phyloP scores from a whole-genome alignment of 345 rosid genomes.

The Hibiscus syriacus region DNA sequence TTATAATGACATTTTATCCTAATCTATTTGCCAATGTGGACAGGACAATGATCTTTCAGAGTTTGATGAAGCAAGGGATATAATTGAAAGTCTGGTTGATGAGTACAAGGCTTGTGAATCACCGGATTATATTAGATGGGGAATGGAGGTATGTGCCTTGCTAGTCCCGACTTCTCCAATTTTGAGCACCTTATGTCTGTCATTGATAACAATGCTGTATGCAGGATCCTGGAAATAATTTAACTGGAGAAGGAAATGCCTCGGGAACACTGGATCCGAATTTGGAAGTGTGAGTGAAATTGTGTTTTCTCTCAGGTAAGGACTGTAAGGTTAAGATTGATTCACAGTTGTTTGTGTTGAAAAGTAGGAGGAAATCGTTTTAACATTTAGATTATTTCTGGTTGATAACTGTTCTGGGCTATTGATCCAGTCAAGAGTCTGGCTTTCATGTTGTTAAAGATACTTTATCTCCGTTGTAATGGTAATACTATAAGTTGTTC shows the following conservation, averaged over 20 bases:
- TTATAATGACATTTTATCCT: background rate
- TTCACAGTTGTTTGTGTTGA: background rate
- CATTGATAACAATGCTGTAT: slow-evolving; percentile 1
- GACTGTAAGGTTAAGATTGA: slow-evolving; percentile 10
- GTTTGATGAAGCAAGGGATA: slow-evolving; percentile 94
- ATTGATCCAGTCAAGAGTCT: background rate
- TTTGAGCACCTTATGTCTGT: background rate
- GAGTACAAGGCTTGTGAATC: slow-evolving; percentile 17
- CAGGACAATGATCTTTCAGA: slow-evolving; percentile 99
- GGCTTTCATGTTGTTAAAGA: background rate
- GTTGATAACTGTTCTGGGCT: background rate
- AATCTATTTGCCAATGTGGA: slow-evolving; percentile 1
- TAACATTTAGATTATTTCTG: background rate
- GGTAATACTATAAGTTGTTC: too few species aligned
- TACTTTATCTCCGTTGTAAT: too few species aligned
- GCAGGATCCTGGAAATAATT: slow-evolving; percentile 71
- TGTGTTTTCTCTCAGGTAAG: background rate
- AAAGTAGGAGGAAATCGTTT: background rate
- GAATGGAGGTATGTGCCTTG: slow-evolving; percentile 77
- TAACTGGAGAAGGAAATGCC: slow-evolving; percentile 82
- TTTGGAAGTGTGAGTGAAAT: slow-evolving; percentile 34
- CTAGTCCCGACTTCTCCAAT: slow-evolving; percentile 1
- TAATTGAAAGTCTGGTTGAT: slow-evolving; percentile 77
- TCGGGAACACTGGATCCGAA: slow-evolving; percentile 71
- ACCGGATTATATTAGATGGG: slow-evolving; percentile 71